Evolutionary conservation across 2,329 filamentous ascomycete genomes (phyloP).

Genomic region (Ceratocystis destructans): DNA sequence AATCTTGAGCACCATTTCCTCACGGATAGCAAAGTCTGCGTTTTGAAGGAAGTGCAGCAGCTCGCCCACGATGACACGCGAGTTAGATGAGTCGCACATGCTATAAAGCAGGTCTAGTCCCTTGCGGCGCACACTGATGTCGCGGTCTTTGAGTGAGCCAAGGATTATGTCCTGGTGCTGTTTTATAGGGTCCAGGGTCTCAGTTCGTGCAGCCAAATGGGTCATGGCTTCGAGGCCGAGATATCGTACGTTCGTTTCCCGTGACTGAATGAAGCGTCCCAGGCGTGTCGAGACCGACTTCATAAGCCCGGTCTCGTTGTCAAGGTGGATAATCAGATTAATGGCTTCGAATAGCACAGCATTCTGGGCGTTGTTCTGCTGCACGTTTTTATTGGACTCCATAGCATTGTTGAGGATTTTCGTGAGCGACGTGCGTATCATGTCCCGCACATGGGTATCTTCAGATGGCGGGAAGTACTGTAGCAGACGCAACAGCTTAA

Average conservation of each 20-base stretch:
- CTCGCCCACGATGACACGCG: slow-evolving; percentile 83
- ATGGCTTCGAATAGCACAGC: slow-evolving; percentile 97
- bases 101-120: slow-evolving; percentile 94
- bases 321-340: slow-evolving; percentile 93
- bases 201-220: slow-evolving; percentile 82
- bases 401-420: slow-evolving; percentile 83
- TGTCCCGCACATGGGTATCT: slow-evolving; percentile 77
- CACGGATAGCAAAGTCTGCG: slow-evolving; percentile 91
- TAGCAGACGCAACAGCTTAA: slow-evolving; percentile 79
- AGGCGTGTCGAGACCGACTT: slow-evolving; percentile 83
- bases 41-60: slow-evolving; percentile 89
- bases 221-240: slow-evolving; percentile 96
- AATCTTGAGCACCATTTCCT: slow-evolving; percentile 99
- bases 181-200: slow-evolving; percentile 93
- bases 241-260: slow-evolving; percentile 95
- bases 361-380: slow-evolving; percentile 98
- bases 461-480: slow-evolving; percentile 98
- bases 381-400: slow-evolving; percentile 93
- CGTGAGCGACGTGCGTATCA: slow-evolving; percentile 84
- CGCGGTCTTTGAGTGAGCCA: slow-evolving; percentile 81
- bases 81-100: slow-evolving; percentile 97
- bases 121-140: slow-evolving; percentile 93
- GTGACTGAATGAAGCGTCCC: slow-evolving; percentile 89
- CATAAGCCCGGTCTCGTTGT: slow-evolving; percentile 89
- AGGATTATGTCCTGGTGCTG: slow-evolving; percentile 95